A percentile compares a stretch with the other conserved stretches of the same genome.
Conservation (phyloP, 495 filamentous ascomycete species). For the Barbatosphaeria neglecta region DNA sequence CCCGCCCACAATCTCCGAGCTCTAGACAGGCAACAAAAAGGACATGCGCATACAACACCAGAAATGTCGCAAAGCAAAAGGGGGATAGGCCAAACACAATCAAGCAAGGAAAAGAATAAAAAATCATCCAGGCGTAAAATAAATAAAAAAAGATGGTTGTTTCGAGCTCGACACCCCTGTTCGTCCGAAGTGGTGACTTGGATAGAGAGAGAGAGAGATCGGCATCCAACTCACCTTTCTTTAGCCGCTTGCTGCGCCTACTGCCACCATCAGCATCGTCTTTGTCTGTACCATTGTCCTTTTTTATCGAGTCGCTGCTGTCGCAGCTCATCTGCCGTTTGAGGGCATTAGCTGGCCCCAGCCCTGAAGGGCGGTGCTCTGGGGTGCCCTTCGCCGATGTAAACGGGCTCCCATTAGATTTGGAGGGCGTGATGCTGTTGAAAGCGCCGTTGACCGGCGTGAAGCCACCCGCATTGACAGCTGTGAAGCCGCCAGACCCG, state of each 20-base stretch:
- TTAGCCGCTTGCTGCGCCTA: slow-evolving; percentile 81
- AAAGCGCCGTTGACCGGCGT: slow-evolving; percentile 25
- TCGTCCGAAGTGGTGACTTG: no score
- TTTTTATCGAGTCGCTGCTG: slow-evolving; percentile 42
- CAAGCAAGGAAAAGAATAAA: no score
- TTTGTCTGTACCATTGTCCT: slow-evolving; percentile 47
- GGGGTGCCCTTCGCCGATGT: slow-evolving; percentile 46
- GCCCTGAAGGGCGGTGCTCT: slow-evolving; percentile 42
- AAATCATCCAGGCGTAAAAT: no score
- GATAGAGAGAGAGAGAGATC: no score
- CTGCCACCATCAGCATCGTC: slow-evolving; percentile 63
- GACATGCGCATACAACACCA: no score
- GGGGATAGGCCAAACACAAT: no score
- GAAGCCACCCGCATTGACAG: slow-evolving; percentile 48
- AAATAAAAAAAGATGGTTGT: no score
- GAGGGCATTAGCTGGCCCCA: slow-evolving; percentile 44
- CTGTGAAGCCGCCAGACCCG: slow-evolving; percentile 32
- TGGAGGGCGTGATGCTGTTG: slow-evolving; percentile 28
- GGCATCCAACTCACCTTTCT: slow-evolving; percentile 86
- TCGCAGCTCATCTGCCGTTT: slow-evolving; percentile 82
- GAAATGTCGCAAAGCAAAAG: no score
- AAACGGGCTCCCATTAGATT: slow-evolving; percentile 39
- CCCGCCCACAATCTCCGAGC: no score
- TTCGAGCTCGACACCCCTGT: no score
- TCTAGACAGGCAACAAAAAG: not conserved